Base-by-base conservation (phyloP, 352 stramenopile genomes). In the Peronospora belbahrii region DNA sequence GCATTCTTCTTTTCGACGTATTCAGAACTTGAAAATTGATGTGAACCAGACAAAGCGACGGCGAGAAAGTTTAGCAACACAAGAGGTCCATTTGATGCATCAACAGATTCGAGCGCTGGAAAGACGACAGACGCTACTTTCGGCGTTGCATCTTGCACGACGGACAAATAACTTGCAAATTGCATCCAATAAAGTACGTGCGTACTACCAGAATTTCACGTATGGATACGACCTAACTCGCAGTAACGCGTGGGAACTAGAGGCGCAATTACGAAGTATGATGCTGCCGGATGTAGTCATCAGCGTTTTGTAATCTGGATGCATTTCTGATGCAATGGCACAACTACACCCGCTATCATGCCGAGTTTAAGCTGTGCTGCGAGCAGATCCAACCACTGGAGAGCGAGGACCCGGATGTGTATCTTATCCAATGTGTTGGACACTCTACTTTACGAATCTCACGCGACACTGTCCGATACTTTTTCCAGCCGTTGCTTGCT, bases 311-410 rank as follows among this genome's bases (percentile, higher is more conserved):
- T 2, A 53, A 63, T 28, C 59, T 82, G 31, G 73, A 80, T 47
- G 52, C 66, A 35, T 84, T 84, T 50, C 35, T 84, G 2, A 25
- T 48, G 30, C 73, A 78, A 42, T 84, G 70, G 70, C 35, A 57
- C n/a, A 65, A 84, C 59, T 84, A 82, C 49, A 82, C 73, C 20
- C 62, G 62, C 34, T 84, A 73, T 46, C 73, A 84, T 37, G 62
- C 73, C 11, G 55, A 65, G 46, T 53, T 84, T 25, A 39, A 14
- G 11, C 52, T 77, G 15, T 27, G 52, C 7, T 63, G 65, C 27
- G 32, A 60, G 20, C 41, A 37, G 20, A 73, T 84, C 33, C 50
- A 74, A 40, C 59, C 54, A 6, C 38, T 80, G 17, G 57, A 67
- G 37, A 65, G 39, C 41, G 59, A 64, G 6, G 56, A 74, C 13